These are phyloP conservation scores for Xylaria sp. DNA, from an alignment of 2,329 filamentous ascomycete genomes.

Conservation along the genomic window DNA sequence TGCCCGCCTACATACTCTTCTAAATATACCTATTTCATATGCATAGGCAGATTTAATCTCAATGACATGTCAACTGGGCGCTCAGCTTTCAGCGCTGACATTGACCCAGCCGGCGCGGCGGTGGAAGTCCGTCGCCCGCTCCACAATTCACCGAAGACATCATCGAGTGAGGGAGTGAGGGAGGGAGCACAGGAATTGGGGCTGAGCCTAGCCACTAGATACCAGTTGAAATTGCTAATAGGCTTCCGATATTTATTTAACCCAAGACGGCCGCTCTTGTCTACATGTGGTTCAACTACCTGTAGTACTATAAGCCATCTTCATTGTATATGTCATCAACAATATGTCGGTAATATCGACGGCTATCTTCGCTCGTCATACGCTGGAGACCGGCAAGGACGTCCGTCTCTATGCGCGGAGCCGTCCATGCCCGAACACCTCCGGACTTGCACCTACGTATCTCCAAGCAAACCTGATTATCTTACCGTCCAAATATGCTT, in stretches of 20 bases:
- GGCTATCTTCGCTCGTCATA: constrained; percentile 17
- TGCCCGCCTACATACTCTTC: not conserved
- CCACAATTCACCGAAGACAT: constrained; percentile 18
- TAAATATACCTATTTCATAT: not conserved
- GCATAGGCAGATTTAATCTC: constrained; percentile 3
- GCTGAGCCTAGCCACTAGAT: constrained; percentile 4
- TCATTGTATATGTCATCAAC: not conserved
- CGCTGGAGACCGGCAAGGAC: constrained; percentile 49
- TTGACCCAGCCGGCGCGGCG: constrained; percentile 33
- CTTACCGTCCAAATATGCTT: constrained; percentile 65
- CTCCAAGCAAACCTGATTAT: constrained; percentile 73
- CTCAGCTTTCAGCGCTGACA: constrained; percentile 30
- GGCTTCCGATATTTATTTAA: not conserved
- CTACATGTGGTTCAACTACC: not conserved
- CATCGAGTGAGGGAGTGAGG: not conserved
- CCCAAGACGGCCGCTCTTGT: not conserved
- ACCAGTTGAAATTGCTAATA: not conserved
- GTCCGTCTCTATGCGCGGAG: constrained; percentile 58
- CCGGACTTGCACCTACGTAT: constrained; percentile 65
- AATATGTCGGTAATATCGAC: constrained; percentile 30
- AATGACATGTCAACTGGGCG: constrained; percentile 17
- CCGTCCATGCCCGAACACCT: constrained; percentile 59
- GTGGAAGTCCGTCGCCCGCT: constrained; percentile 36
- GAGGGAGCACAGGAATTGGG: constrained; percentile 3
- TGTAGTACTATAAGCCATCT: not conserved